Conservation (phyloP, 805 yeast genomes). For the Hanseniaspora taiwanica region DNA sequence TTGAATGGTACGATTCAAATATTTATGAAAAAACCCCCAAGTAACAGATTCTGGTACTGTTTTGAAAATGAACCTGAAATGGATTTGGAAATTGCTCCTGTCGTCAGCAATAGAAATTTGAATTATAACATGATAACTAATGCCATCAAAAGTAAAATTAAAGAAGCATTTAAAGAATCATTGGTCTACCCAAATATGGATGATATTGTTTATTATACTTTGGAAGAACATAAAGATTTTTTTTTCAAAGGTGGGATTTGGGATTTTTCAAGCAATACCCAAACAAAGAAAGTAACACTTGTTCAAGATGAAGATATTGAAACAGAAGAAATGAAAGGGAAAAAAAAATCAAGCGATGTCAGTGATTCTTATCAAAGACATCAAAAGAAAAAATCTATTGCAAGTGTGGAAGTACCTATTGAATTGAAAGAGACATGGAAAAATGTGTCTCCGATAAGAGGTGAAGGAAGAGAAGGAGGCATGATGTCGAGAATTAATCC, state of each 20-base stretch:
- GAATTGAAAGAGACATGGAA: no score
- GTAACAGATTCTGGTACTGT: slow-evolving; percentile 81
- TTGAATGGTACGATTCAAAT: slow-evolving; percentile 64
- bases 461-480: no score
- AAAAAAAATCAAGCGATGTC: background rate
- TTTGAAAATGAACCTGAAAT: slow-evolving; percentile 69
- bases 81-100: slow-evolving; percentile 71
- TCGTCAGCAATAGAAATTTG: slow-evolving; percentile 74
- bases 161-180: slow-evolving; percentile 66
- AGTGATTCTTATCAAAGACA: no score
- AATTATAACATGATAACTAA: slow-evolving; percentile 70
- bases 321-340: background rate
- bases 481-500: no score
- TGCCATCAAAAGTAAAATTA: slow-evolving; percentile 61
- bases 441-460: no score
- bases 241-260: slow-evolving; percentile 89
- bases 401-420: no score
- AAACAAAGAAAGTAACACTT: no score
- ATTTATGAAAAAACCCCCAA: slow-evolving; percentile 77
- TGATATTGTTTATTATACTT: slow-evolving; percentile 59
- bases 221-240: slow-evolving; percentile 35
- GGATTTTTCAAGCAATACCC: slow-evolving; percentile 28
- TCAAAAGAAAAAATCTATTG: no score
- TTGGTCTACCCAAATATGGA: slow-evolving; percentile 84
- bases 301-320: no score